These are phyloP conservation scores for Dimargaris cristalligena DNA, from an alignment of 192 early-diverging fungal species.

Conservation along the genomic window DNA sequence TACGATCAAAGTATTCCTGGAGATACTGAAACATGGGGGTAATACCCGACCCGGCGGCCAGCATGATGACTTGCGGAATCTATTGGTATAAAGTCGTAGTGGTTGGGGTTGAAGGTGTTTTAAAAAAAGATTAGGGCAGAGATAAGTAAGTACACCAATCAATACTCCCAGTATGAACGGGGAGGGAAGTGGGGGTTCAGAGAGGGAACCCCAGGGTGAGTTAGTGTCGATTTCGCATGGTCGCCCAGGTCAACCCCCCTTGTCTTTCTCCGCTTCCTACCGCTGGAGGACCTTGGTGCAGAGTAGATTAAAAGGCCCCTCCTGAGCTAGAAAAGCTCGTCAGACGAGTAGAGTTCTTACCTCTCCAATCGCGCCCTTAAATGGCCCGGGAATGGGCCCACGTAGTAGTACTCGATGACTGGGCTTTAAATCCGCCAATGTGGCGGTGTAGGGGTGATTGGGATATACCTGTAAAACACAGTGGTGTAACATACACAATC, in stretches of 20 bases:
- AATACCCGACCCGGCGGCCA: constrained; percentile 12
- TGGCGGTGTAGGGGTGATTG: background rate
- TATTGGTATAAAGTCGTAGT: too few relatives aligned
- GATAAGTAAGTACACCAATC: background rate
- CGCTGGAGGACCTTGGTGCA: background rate
- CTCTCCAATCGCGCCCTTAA: background rate
- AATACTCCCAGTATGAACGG: background rate
- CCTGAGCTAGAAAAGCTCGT: background rate
- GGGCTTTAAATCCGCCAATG: background rate
- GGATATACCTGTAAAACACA: constrained; percentile 2
- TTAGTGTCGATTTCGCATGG: background rate
- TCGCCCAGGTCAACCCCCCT: background rate
- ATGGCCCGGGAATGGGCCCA: constrained; percentile 10
- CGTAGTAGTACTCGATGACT: constrained; percentile 4
- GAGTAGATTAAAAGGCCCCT: background rate
- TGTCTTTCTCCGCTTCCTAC: background rate
- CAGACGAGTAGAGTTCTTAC: background rate
- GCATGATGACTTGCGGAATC: constrained; percentile 1
- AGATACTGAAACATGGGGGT: constrained; percentile 13
- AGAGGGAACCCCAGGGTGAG: background rate
- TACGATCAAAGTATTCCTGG: background rate
- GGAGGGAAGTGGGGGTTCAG: background rate
- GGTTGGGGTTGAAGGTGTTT: background rate
- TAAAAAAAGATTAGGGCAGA: background rate
- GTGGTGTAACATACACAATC: background rate